A percentile compares a stretch with the other conserved stretches of the same genome.
Evolutionary conservation across 2,329 filamentous ascomycete genomes (phyloP).

Genomic region (Arthrobotrys iridis): DNA sequence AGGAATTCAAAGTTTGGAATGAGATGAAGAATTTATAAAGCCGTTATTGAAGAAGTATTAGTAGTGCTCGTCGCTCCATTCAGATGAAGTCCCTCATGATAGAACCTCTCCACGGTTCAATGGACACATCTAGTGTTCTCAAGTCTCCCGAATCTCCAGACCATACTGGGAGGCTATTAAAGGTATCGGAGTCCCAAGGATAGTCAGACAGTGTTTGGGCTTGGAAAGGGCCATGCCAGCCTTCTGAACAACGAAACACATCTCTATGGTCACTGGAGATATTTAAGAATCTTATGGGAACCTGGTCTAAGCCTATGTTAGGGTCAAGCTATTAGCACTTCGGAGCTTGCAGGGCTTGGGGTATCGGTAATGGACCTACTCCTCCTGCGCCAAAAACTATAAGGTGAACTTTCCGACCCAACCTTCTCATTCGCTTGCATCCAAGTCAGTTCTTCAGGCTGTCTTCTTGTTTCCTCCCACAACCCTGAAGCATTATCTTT

Average conservation of each 20-base stretch:
- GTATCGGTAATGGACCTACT: background rate
- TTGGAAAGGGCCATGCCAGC: conserved; percentile 30
- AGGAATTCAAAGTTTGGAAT: no score
- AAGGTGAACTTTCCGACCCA: no score
- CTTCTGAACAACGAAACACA: background rate
- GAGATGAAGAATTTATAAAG: no score
- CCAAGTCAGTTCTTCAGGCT: background rate
- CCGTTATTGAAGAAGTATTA: no score
- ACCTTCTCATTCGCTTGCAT: background rate
- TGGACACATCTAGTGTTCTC: background rate
- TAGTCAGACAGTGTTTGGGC: background rate
- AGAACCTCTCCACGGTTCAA: background rate
- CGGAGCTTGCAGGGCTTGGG: no score
- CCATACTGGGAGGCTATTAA: background rate
- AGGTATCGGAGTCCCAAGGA: background rate
- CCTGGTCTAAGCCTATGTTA: background rate
- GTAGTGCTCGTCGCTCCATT: no score
- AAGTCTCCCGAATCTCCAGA: background rate
- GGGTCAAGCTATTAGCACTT: background rate
- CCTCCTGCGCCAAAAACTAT: background rate
- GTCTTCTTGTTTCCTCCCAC: background rate
- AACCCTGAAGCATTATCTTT: background rate
- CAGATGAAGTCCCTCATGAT: no score
- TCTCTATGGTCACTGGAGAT: background rate
- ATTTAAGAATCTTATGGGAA: background rate